These are phyloP conservation scores for Heliosperma pusillum DNA, from an alignment of 148 eudicot species.

Conservation along the genomic window DNA sequence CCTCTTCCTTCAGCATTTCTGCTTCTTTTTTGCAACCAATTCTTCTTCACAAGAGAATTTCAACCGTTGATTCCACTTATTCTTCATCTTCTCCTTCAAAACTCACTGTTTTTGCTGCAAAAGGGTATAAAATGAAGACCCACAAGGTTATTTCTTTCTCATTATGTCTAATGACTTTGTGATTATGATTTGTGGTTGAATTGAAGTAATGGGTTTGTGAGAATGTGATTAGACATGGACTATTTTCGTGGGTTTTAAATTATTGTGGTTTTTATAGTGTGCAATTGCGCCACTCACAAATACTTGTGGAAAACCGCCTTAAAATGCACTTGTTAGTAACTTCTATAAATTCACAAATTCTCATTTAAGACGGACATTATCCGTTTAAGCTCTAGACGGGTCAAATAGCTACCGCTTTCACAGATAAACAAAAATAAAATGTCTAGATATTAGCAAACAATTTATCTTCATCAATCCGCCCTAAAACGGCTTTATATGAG, in stretches of 20 bases:
- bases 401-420: too few species aligned
- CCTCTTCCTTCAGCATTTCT: conserved; percentile 43
- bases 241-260: background rate
- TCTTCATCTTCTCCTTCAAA: conserved; percentile 26
- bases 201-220: conserved; percentile 4
- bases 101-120: conserved; percentile 53
- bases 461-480: too few species aligned
- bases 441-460: too few species aligned
- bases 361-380: too few species aligned
- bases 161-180: background rate
- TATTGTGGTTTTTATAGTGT: background rate
- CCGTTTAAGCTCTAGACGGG: too few species aligned
- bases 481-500: background rate
- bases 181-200: conserved; percentile 5
- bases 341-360: too few species aligned
- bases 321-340: too few species aligned
- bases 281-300: background rate
- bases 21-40: conserved; percentile 32
- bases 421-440: too few species aligned
- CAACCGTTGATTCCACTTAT: conserved; percentile 13
- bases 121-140: conserved; percentile 93
- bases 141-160: conserved; percentile 53
- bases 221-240: background rate
- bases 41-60: conserved; percentile 24
- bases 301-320: too few species aligned